Evolutionary conservation across 345 rosid species (phyloP).

Genomic region (Heritiera fomes): DNA sequence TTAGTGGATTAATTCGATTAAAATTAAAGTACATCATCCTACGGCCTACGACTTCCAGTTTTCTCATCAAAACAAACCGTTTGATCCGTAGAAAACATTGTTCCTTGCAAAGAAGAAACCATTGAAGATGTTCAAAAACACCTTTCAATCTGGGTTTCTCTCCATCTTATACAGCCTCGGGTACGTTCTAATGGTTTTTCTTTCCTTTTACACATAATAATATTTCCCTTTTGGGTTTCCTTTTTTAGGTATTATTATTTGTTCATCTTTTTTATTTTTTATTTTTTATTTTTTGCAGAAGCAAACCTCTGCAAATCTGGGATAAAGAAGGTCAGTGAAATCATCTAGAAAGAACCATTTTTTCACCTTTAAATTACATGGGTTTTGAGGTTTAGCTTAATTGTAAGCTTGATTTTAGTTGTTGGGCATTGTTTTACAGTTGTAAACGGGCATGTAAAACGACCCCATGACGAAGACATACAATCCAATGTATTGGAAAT

Average conservation of each 20-base stretch:
- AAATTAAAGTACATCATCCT: too few species aligned
- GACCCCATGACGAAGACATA: conserved; percentile 83
- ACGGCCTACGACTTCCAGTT: too few species aligned
- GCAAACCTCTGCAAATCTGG: conserved; percentile 86
- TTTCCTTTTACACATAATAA: neutral
- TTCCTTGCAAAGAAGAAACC: neutral
- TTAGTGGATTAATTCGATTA: too few species aligned
- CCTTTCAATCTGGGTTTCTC: conserved; percentile 86
- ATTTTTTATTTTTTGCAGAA: conserved; percentile 36
- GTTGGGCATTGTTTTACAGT: conserved; percentile 43
- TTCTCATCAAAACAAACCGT: too few species aligned
- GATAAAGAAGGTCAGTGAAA: conserved; percentile 68
- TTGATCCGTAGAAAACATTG: too few species aligned
- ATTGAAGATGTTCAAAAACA: conserved; percentile 68
- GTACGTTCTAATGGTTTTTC: conserved; percentile 27
- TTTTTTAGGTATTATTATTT: neutral
- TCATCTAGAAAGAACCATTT: neutral
- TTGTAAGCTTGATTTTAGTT: neutral
- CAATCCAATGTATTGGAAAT: conserved; percentile 92
- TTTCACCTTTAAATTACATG: neutral
- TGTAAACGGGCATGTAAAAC: conserved; percentile 81
- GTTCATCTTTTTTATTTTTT: neutral
- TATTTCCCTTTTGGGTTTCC: neutral
- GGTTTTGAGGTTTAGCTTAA: conserved; percentile 16
- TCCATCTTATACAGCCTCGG: conserved; percentile 82